A percentile compares a stretch with the other conserved stretches of the same genome.
Evolutionary conservation across 2,329 filamentous ascomycete species (phyloP).

Genomic region (Pyrenophora tritici-repentis): DNA sequence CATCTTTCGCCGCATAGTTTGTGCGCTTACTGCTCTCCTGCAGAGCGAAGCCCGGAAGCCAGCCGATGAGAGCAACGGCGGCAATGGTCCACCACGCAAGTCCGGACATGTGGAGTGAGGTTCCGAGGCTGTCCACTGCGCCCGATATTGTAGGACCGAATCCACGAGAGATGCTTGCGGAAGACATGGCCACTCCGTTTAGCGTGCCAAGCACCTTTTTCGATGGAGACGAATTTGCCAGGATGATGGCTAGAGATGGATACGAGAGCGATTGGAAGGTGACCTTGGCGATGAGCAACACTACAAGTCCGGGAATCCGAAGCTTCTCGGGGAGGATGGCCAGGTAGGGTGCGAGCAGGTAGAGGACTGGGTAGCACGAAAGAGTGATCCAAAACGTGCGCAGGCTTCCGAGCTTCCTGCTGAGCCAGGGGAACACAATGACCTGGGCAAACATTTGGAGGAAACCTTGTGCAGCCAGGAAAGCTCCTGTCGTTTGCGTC

Average conservation of each 20-base stretch:
- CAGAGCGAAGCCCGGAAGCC: conserved; percentile 60
- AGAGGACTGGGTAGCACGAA: conserved; percentile 82
- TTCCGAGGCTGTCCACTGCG: conserved; percentile 78
- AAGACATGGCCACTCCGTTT: conserved; percentile 90
- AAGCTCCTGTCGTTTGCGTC: conserved; percentile 82
- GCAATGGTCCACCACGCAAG: conserved; percentile 93
- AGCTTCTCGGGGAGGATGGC: conserved; percentile 76
- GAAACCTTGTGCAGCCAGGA: conserved; percentile 85
- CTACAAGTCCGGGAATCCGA: conserved; percentile 75
- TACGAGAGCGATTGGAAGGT: conserved; percentile 90
- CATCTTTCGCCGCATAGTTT: conserved; percentile 22
- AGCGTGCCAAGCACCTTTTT: conserved; percentile 85
- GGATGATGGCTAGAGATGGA: conserved; percentile 84
- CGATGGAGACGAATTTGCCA: conserved; percentile 85
- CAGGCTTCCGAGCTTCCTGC: conserved; percentile 75
- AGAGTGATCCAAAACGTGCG: conserved; percentile 82
- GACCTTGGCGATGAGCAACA: conserved; percentile 86
- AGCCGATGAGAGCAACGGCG: conserved; percentile 72
- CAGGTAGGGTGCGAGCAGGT: conserved; percentile 86
- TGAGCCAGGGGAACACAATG: conserved; percentile 79
- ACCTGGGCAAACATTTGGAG: conserved; percentile 89
- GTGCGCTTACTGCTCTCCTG: conserved; percentile 61
- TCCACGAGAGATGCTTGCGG: conserved; percentile 84
- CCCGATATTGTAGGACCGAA: conserved; percentile 90
- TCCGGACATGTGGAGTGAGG: conserved; percentile 80